phyloP scores from a whole-genome alignment of 2,329 filamentous ascomycete genomes.

The Gnomoniopsis smithogilvyi region DNA sequence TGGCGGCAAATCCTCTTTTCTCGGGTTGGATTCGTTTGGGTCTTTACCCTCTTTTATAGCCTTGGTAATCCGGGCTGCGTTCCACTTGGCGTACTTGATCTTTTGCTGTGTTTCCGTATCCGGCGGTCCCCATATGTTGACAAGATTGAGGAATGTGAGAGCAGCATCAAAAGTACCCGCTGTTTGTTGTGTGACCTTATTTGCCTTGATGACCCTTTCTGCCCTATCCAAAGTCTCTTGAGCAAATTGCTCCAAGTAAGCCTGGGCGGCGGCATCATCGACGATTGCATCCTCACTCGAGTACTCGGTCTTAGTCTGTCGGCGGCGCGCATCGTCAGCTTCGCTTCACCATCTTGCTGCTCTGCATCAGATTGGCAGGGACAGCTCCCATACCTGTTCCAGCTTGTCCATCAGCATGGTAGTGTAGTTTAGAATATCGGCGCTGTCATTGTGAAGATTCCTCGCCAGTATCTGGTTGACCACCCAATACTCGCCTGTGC shows the following conservation, averaged over 20 bases:
- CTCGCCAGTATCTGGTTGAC: slow-evolving; percentile 87
- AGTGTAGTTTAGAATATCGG: slow-evolving; percentile 78
- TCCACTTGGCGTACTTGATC: slow-evolving; percentile 96
- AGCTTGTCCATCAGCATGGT: slow-evolving; percentile 85
- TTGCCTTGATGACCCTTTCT: slow-evolving; percentile 75
- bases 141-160: slow-evolving; percentile 85
- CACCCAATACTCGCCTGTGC: slow-evolving; percentile 80
- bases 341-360: not conserved
- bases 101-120: slow-evolving; percentile 78
- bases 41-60: slow-evolving; percentile 88
- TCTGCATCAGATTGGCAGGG: not conserved
- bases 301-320: slow-evolving; percentile 67
- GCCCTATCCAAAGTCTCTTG: slow-evolving; percentile 83
- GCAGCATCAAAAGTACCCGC: slow-evolving; percentile 92
- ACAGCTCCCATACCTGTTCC: slow-evolving; percentile 57
- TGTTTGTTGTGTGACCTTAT: slow-evolving; percentile 87
- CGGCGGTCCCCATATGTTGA: slow-evolving; percentile 75
- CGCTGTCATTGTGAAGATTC: slow-evolving; percentile 72
- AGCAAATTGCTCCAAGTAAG: slow-evolving; percentile 92
- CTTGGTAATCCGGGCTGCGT: slow-evolving; percentile 84
- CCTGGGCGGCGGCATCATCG: slow-evolving; percentile 83
- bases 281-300: slow-evolving; percentile 76
- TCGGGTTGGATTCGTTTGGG: slow-evolving; percentile 87
- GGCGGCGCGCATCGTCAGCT: slow-evolving; percentile 8
- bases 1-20: slow-evolving; percentile 48